phyloP scores from a whole-genome alignment of 768 basidiomycete genomes.

The Sistotremastrum suecicum region DNA sequence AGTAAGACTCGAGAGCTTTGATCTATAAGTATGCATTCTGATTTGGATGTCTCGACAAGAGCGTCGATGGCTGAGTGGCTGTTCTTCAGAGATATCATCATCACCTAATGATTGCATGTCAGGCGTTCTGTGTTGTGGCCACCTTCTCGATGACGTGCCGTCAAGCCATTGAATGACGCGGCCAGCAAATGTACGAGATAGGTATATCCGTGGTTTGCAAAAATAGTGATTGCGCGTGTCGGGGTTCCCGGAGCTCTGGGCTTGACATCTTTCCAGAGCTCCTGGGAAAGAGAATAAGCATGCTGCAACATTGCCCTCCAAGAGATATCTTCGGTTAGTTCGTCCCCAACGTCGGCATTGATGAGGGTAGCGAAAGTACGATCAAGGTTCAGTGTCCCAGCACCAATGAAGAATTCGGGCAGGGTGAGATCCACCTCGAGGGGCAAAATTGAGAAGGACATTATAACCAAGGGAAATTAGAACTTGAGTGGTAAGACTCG shows the following conservation, averaged over 20 bases:
- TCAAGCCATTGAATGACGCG: slow-evolving; percentile 2
- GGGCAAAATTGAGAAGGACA: background rate
- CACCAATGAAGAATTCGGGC: background rate
- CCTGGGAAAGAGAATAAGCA: background rate
- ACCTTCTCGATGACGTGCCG: background rate
- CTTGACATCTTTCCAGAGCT: background rate
- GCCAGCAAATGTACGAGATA: slow-evolving; percentile 2
- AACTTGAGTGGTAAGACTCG: no score
- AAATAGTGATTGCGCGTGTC: background rate
- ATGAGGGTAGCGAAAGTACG: background rate
- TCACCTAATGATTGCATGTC: background rate
- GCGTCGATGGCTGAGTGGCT: slow-evolving; percentile 1
- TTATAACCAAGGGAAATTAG: no score
- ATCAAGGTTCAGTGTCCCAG: background rate
- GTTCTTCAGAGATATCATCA: slow-evolving; percentile 2
- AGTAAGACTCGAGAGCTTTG: no score
- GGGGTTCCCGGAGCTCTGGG: background rate
- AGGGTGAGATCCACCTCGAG: background rate
- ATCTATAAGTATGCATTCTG: background rate
- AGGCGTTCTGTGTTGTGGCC: background rate
- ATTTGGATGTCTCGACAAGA: background rate
- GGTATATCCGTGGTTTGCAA: background rate
- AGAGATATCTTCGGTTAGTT: background rate
- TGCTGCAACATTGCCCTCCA: background rate
- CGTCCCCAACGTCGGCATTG: background rate